Evolutionary conservation across 139 green algal genomes (phyloP).

Genomic region (Closterium sp.): DNA sequence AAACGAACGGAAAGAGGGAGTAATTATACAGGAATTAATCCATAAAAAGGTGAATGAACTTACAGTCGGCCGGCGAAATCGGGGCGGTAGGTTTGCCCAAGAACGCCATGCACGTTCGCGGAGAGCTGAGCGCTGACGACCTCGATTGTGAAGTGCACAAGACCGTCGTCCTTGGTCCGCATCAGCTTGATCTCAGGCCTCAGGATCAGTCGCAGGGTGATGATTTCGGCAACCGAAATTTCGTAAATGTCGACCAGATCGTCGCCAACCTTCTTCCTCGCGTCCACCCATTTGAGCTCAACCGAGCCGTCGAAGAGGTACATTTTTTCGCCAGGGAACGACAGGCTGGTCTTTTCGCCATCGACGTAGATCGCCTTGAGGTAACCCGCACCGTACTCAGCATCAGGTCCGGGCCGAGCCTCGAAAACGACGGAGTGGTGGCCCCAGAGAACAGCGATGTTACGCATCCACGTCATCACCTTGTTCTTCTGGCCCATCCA

Average conservation of each 20-base stretch:
- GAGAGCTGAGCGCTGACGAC: not conserved
- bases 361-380: slow-evolving; percentile 8
- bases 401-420: not conserved
- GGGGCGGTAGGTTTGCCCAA: slow-evolving; percentile 26
- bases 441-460: slow-evolving; percentile 10
- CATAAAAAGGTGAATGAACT: not conserved
- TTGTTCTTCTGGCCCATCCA: not conserved
- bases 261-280: not conserved
- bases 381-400: slow-evolving; percentile 15
- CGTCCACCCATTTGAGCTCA: slow-evolving; percentile 7
- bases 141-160: slow-evolving; percentile 11
- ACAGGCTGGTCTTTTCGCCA: not conserved
- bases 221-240: not conserved
- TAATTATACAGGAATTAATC: too few relatives aligned
- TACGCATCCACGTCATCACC: not conserved
- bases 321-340: not conserved
- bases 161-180: slow-evolving; percentile 2
- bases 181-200: slow-evolving; percentile 17
- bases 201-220: not conserved
- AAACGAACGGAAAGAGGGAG: too few relatives aligned
- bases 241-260: not conserved
- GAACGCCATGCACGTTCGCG: not conserved
- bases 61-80: slow-evolving; percentile 15
- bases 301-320: not conserved
- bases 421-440: slow-evolving; percentile 1